Evolutionary conservation across 83 land plant genomes (phyloP).

Genomic region (Thuja plicata): DNA sequence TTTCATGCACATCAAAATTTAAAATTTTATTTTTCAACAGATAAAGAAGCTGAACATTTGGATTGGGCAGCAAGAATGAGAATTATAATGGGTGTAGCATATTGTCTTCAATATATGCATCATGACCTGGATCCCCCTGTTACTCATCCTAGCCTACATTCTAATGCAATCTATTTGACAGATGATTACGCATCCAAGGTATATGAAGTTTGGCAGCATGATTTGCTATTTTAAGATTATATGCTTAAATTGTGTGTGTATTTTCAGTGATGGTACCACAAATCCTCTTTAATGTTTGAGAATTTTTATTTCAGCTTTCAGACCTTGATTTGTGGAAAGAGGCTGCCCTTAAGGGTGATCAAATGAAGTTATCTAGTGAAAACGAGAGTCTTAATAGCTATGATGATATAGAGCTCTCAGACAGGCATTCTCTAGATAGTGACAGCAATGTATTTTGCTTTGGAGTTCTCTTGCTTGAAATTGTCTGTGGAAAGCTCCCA

Average conservation of each 20-base stretch:
- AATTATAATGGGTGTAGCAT: slow-evolving; percentile 84
- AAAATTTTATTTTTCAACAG: slow-evolving; percentile 26
- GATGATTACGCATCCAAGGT: slow-evolving; percentile 96
- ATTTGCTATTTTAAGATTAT: background rate
- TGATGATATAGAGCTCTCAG: slow-evolving; percentile 39
- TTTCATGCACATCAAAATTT: background rate
- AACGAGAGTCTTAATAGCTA: slow-evolving; percentile 15
- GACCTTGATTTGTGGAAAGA: slow-evolving; percentile 41
- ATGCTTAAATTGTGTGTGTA: background rate
- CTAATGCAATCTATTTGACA: slow-evolving; percentile 53
- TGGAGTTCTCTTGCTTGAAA: slow-evolving; percentile 80
- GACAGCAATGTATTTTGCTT: slow-evolving; percentile 74
- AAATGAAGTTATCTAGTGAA: slow-evolving; percentile 8
- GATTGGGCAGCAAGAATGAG: slow-evolving; percentile 84
- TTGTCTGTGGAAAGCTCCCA: slow-evolving; percentile 69
- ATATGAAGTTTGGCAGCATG: background rate
- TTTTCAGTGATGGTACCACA: background rate
- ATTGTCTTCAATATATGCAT: slow-evolving; percentile 90
- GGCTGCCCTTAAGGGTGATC: slow-evolving; percentile 7
- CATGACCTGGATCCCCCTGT: slow-evolving; percentile 86
- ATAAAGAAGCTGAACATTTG: slow-evolving; percentile 77
- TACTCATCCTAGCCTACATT: slow-evolving; percentile 46
- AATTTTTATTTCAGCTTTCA: slow-evolving; percentile 40
- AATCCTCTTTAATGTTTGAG: slow-evolving; percentile 1
- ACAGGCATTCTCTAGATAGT: slow-evolving; percentile 23